phyloP scores from a whole-genome alignment of 2,329 filamentous ascomycete species.

The Nemania diffusa region DNA sequence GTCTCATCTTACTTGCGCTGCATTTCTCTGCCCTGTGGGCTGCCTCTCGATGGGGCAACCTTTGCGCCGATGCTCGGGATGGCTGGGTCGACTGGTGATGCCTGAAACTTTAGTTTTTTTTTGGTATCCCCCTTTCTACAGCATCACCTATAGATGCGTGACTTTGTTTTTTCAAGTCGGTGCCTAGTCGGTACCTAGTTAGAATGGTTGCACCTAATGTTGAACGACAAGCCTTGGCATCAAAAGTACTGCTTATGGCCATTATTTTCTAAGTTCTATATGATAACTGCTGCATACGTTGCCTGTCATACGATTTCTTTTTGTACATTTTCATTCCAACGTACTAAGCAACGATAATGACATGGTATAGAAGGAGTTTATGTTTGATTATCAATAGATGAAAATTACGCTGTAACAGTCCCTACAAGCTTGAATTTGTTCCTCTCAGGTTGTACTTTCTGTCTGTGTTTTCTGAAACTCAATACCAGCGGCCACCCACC shows the following conservation, averaged over 20 bases:
- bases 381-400: background rate
- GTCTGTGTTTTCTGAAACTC: conserved; percentile 33
- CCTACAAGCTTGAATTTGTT: background rate
- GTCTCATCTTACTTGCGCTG: conserved; percentile 48
- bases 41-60: conserved; percentile 46
- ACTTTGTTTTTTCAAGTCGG: background rate
- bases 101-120: background rate
- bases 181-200: background rate
- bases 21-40: conserved; percentile 51
- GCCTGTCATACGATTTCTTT: background rate
- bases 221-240: background rate
- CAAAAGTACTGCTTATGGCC: background rate
- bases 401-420: background rate
- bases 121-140: background rate
- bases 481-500: conserved; percentile 12
- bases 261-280: background rate
- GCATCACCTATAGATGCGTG: conserved; percentile 1
- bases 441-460: conserved; percentile 24
- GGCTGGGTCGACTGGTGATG: conserved; percentile 43
- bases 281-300: background rate
- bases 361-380: background rate
- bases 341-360: background rate
- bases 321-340: background rate
- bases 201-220: background rate
- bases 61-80: conserved; percentile 48